Conservation (phyloP, 1,139 yeast genomes). For the Arxiozyma telluris region DNA sequence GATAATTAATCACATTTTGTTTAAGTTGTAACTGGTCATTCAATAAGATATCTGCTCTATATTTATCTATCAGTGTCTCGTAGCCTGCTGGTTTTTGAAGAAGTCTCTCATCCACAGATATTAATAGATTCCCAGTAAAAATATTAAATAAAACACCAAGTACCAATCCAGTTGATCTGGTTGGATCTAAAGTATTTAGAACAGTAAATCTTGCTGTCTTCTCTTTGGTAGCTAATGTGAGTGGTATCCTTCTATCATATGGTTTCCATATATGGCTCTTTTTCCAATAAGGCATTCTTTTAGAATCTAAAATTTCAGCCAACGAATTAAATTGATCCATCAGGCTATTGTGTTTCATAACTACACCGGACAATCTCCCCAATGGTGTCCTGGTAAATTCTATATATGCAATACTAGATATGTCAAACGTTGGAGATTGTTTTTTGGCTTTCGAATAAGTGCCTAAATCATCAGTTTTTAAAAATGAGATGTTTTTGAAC, state of each 20-base stretch:
- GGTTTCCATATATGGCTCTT: constrained; percentile 33
- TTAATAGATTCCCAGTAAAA: constrained; percentile 71
- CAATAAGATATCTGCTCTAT: constrained; percentile 61
- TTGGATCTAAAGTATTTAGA: constrained; percentile 72
- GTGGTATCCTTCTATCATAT: constrained; percentile 22
- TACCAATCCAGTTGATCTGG: constrained; percentile 83
- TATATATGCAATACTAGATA: constrained; percentile 80
- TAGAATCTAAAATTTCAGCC: constrained; percentile 55
- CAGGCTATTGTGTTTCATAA: constrained; percentile 79
- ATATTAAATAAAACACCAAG: constrained; percentile 73
- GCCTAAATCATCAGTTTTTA: constrained; percentile 90
- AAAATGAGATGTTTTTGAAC: constrained; percentile 42
- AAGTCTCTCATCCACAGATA: constrained; percentile 71
- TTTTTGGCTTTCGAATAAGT: constrained; percentile 50
- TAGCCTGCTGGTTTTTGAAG: constrained; percentile 80
- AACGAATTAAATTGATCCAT: constrained; percentile 81
- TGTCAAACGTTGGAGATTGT: constrained; percentile 57
- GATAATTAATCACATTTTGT: constrained; percentile 87
- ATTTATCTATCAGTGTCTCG: constrained; percentile 68
- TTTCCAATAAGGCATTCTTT: constrained; percentile 38
- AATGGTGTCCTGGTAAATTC: constrained; percentile 87
- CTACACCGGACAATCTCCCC: constrained; percentile 90
- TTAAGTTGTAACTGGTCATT: constrained; percentile 89
- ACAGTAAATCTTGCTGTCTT: constrained; percentile 32
- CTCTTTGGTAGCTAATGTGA: constrained; percentile 5